Evolutionary conservation across 345 rosid genomes (phyloP), one percentile per base, ranked within the genome.

Genomic region (Moricandia arvensis): DNA sequence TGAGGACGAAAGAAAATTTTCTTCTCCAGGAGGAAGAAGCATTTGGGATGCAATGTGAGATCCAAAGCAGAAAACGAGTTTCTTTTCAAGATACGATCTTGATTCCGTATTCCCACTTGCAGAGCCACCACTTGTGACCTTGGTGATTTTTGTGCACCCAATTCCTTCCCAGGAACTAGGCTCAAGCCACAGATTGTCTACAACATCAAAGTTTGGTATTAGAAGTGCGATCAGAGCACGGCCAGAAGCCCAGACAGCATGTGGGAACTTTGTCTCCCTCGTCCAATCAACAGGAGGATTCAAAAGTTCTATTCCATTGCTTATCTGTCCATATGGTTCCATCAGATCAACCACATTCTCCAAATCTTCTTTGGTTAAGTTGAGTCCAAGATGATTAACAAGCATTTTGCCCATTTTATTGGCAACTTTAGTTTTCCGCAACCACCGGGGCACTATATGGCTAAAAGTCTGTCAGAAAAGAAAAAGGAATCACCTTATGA

Each of bases 271-370:
- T 77, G 86, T 86, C 75, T 89, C 93, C 87, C 85, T 89, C 21
- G 98, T 89, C 98, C 98, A 91, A 69, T 87, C 91, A 71, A 89
- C 60, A 66, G 96, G 90, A 80, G 98, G 98, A 85, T 72, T 91
- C 76, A 91, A 72, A 59, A 86, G 88, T 74, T 93, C 97, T 59
- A 91, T 83, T 76, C 98, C 97, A 79, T 91, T 93, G 84, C 85
- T 91, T 83, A 93, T 85, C 81, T 89, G 97, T 83, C 97, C 96
- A 80, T 93, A 93, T 65, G 98, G 97, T 82, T 93, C 98, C 97
- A 93, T 93, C 61, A 91, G 85, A 82, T 93, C 97, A 81, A 93
- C 96, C 80, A 91, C 98, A 75, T 80, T 88, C 87, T 84, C 89
- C 74, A 93, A 77, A 85, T 93, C 97, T 75, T 88, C 93, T 81